These are phyloP conservation scores for Hygrocybe coccinea DNA, from an alignment of 768 basidiomycete genomes.

Conservation along the genomic window DNA sequence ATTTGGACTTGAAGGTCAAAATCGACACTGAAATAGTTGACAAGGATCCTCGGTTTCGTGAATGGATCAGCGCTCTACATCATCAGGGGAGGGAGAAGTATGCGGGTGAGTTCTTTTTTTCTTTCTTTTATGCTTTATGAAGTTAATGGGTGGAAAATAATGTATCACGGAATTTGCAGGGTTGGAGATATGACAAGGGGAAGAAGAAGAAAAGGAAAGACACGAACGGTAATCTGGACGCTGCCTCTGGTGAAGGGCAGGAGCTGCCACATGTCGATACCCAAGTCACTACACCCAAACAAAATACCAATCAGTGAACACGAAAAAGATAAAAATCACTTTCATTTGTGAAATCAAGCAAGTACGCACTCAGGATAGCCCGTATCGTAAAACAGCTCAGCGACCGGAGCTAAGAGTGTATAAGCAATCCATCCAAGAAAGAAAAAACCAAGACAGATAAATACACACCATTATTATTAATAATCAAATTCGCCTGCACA, in stretches of 20 bases:
- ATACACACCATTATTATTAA: constrained; percentile 42
- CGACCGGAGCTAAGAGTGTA: constrained; percentile 36
- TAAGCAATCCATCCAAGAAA: neutral
- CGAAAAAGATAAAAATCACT: too few relatives aligned
- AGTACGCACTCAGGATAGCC: constrained; percentile 41
- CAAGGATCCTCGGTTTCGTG: constrained; percentile 41
- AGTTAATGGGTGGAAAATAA: too few relatives aligned
- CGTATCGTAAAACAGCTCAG: constrained; percentile 44
- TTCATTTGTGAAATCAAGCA: neutral
- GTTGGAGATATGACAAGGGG: too few relatives aligned
- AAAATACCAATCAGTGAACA: neutral
- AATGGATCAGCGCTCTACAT: constrained; percentile 44
- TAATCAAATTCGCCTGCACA: constrained; percentile 46
- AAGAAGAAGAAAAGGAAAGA: neutral
- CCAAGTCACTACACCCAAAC: constrained; percentile 34
- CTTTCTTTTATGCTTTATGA: too few relatives aligned
- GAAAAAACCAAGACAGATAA: neutral
- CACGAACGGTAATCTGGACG: constrained; percentile 41
- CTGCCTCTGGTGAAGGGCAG: constrained; percentile 52
- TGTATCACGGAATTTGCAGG: too few relatives aligned
- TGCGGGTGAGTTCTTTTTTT: too few relatives aligned
- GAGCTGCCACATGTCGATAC: constrained; percentile 50
- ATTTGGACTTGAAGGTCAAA: constrained; percentile 49
- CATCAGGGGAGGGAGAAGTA: neutral
- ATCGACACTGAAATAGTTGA: constrained; percentile 48